These are phyloP conservation scores for Corynespora cassiicola DNA, from an alignment of 2,329 filamentous ascomycete species.

Conservation along the genomic window DNA sequence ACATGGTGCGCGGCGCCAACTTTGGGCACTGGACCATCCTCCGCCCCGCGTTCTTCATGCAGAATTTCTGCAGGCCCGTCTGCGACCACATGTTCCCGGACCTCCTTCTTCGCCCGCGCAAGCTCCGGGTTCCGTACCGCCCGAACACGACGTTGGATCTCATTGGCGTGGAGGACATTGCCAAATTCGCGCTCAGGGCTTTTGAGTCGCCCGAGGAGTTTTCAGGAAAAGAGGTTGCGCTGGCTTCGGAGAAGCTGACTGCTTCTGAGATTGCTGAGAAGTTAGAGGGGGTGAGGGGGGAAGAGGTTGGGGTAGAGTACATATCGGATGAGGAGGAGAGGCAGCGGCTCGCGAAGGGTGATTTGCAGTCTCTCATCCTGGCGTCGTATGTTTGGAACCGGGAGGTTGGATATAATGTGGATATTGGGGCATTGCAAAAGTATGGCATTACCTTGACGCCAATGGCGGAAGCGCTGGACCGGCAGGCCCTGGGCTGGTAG, in stretches of 20 bases:
- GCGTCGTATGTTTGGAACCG: constrained; percentile 6
- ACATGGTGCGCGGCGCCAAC: constrained; percentile 7
- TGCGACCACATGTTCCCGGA: constrained; percentile 8
- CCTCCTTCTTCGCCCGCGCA: constrained; percentile 1
- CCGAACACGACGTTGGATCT: constrained; percentile 5
- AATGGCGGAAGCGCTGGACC: constrained; percentile 1
- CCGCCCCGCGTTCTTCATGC: constrained; percentile 9
- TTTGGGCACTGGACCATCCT: constrained; percentile 10
- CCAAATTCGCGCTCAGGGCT: constrained; percentile 7
- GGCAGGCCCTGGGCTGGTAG: constrained; percentile 2
- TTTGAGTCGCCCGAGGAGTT: constrained; percentile 2
- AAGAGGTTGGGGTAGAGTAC: constrained; percentile 3
- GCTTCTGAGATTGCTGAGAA: constrained; percentile 4
- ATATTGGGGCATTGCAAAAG: constrained; percentile 1
- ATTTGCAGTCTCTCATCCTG: too few species aligned
- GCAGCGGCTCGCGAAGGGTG: neutral
- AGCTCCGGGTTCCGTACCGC: neutral
- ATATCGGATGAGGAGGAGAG: constrained; percentile 1
- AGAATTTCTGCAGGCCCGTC: constrained; percentile 8
- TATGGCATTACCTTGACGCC: constrained; percentile 5
- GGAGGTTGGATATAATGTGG: constrained; percentile 10
- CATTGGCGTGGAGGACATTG: constrained; percentile 6
- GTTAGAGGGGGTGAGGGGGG: constrained; percentile 4
- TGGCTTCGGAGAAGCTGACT: constrained; percentile 5
- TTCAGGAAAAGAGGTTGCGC: constrained; percentile 4